Percentiles rank a stretch among this genome's conserved stretches.
phyloP scores from a whole-genome alignment of 495 filamentous ascomycete species.

The Clohesyomyces aquaticus region DNA sequence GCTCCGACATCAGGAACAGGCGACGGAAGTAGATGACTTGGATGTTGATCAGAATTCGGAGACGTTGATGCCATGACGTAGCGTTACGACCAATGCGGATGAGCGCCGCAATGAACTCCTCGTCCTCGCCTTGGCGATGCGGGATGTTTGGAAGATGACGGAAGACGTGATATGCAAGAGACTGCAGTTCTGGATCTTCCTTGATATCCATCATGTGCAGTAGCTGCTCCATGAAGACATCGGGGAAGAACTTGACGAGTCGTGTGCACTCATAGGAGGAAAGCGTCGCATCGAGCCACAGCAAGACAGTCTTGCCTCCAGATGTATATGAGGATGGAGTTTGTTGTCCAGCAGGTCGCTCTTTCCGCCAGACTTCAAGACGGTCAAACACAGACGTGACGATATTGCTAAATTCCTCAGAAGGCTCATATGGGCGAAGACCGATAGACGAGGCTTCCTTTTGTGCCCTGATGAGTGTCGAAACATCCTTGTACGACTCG shows the following conservation, averaged over 20 bases:
- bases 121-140: conserved; percentile 82
- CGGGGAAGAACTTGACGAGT: conserved; percentile 86
- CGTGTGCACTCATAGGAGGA: conserved; percentile 91
- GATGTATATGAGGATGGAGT: conserved; percentile 93
- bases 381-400: conserved; percentile 76
- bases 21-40: conserved; percentile 98
- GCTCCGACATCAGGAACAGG: conserved; percentile 83
- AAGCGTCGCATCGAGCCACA: conserved; percentile 92
- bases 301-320: conserved; percentile 90
- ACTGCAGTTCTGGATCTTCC: conserved; percentile 94
- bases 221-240: conserved; percentile 84
- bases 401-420: conserved; percentile 70
- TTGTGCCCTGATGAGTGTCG: conserved; percentile 74
- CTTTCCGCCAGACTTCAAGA: conserved; percentile 84
- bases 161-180: conserved; percentile 95
- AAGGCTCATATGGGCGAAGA: conserved; percentile 77
- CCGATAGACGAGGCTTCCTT: conserved; percentile 80
- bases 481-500: conserved; percentile 82
- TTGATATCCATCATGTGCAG: conserved; percentile 99
- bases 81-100: conserved; percentile 87
- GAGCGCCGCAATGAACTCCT: conserved; percentile 78
- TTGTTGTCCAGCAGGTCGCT: conserved; percentile 85
- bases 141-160: conserved; percentile 96
- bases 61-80: conserved; percentile 92
- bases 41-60: conserved; percentile 98